A percentile compares a stretch with the other conserved stretches of the same genome.
Evolutionary conservation across 495 filamentous ascomycete genomes (phyloP).

Genomic region (Penicillium verhagenii): DNA sequence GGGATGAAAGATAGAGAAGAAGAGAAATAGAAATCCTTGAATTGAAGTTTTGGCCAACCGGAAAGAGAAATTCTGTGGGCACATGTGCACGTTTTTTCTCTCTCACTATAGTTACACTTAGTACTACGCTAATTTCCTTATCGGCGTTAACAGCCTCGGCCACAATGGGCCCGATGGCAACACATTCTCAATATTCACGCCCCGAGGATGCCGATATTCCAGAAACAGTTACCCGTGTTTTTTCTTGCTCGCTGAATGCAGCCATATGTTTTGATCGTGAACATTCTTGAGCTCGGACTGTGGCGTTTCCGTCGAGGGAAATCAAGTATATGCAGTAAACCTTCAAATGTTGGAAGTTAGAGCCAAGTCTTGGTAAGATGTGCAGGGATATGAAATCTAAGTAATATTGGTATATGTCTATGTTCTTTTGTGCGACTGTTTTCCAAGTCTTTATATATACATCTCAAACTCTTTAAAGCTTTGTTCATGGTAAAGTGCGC

Average conservation of each 20-base stretch:
- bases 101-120: background rate
- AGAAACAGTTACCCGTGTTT: constrained; percentile 13
- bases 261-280: constrained; percentile 6
- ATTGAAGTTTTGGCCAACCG: background rate
- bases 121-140: background rate
- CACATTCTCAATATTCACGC: background rate
- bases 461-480: background rate
- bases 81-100: background rate
- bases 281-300: constrained; percentile 17
- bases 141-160: background rate
- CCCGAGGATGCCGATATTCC: constrained; percentile 9
- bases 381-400: background rate
- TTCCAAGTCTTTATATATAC: background rate
- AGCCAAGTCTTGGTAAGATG: too few relatives aligned
- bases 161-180: background rate
- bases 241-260: constrained; percentile 16
- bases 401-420: background rate
- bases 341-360: too few relatives aligned
- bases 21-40: background rate
- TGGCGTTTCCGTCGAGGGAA: background rate
- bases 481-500: constrained; percentile 62
- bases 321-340: too few relatives aligned
- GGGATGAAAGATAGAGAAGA: background rate
- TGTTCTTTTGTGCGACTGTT: background rate
- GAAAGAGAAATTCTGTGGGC: background rate